A percentile compares a stretch with the other conserved stretches of the same genome.
phyloP scores from a whole-genome alignment of 139 green algal species.

The Chlorella vulgaris region DNA sequence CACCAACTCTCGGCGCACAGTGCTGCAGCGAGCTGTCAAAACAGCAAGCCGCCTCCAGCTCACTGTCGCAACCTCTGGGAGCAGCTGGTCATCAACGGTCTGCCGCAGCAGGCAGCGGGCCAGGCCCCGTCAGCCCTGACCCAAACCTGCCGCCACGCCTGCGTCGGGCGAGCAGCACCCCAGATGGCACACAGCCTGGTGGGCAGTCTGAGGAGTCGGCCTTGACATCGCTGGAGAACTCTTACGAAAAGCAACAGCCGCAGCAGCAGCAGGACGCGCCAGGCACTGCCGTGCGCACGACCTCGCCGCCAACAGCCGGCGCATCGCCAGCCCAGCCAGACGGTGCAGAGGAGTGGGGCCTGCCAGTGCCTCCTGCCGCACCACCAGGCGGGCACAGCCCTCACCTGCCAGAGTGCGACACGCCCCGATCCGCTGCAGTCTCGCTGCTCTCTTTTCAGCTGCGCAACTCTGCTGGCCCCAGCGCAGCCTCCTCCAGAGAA shows the following conservation, averaged over 20 bases:
- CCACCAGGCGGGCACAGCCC: neutral
- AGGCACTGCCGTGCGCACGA: too few species aligned
- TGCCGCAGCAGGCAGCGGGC: neutral
- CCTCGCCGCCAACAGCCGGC: too few species aligned
- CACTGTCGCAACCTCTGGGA: neutral
- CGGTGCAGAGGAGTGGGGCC: neutral
- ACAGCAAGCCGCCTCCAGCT: neutral
- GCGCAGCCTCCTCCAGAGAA: neutral
- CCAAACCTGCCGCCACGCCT: neutral
- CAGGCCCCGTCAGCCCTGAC: neutral
- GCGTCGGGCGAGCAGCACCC: neutral
- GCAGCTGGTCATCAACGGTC: neutral
- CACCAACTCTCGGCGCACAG: too few species aligned
- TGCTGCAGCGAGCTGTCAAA: neutral
- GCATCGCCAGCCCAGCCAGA: neutral
- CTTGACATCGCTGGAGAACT: neutral
- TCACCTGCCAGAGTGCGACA: neutral
- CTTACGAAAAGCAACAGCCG: too few species aligned
- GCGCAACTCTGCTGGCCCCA: neutral
- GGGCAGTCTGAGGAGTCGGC: neutral
- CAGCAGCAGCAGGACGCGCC: neutral
- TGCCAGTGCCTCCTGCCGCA: neutral
- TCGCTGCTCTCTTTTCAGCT: neutral
- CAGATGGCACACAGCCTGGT: neutral
- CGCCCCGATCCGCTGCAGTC: neutral